Percentiles rank a stretch among this genome's conserved stretches.
Evolutionary conservation across 805 yeast genomes (phyloP).

Genomic region (Kodamaea kaohsiungensis): DNA sequence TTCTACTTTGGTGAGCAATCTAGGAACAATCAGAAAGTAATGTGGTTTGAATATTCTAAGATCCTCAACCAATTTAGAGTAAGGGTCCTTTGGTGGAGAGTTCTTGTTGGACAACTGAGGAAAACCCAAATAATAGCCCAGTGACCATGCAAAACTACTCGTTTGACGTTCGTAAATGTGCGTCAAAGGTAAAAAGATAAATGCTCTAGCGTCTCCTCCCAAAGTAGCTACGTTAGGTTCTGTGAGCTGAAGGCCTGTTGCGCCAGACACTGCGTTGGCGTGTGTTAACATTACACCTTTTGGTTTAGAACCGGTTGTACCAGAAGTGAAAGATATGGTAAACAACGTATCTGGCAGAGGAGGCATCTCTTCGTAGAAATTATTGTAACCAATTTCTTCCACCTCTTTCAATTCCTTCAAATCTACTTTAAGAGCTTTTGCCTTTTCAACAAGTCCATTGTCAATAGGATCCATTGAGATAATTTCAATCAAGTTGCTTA

Average conservation of each 20-base stretch:
- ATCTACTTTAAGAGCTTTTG: conserved; percentile 25
- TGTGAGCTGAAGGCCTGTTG: conserved; percentile 26
- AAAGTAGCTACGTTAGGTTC: conserved; percentile 7
- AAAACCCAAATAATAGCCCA: conserved; percentile 55
- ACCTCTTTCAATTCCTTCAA: conserved; percentile 33
- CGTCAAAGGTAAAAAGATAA: conserved; percentile 54
- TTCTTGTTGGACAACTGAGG: conserved; percentile 28
- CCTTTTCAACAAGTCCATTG: conserved; percentile 16
- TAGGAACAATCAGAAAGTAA: conserved; percentile 37
- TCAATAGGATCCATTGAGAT: conserved; percentile 30
- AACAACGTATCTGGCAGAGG: conserved; percentile 52
- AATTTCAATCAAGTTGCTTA: conserved; percentile 21
- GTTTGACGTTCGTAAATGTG: conserved; percentile 57
- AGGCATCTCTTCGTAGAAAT: conserved; percentile 34
- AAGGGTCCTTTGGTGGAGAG: conserved; percentile 18
- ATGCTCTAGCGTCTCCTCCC: conserved; percentile 11
- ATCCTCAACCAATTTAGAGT: conserved; percentile 28
- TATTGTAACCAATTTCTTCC: conserved; percentile 32
- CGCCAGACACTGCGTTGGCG: conserved; percentile 48
- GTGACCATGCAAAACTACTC: conserved; percentile 42
- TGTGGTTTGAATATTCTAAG: conserved; percentile 29
- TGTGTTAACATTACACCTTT: conserved; percentile 68
- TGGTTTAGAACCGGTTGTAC: conserved; percentile 69
- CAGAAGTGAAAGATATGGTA: conserved; percentile 72
- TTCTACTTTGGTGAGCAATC: conserved; percentile 38